Conservation (phyloP, 148 eudicot species). For the Vaccinium darrowii region DNA sequence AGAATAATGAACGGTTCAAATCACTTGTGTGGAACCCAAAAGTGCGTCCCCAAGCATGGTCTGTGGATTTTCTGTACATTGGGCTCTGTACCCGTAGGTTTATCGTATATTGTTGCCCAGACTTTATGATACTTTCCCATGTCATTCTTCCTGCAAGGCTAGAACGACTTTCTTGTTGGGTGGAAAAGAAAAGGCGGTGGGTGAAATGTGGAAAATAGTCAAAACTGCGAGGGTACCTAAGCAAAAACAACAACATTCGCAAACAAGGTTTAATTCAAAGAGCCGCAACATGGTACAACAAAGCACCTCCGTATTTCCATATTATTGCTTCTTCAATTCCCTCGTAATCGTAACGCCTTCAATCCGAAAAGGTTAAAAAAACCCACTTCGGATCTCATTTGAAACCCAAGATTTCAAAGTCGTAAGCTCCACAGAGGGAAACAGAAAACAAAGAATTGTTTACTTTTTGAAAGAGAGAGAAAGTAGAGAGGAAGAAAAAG, state of each 20-base stretch:
- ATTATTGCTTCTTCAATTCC: not conserved
- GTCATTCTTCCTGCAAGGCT: no score
- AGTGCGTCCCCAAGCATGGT: no score
- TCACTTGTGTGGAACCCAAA: no score
- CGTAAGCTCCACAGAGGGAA: not conserved
- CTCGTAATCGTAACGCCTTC: constrained; percentile 15
- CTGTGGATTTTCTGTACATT: no score
- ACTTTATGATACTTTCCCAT: no score
- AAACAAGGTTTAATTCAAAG: not conserved
- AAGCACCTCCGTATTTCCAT: not conserved
- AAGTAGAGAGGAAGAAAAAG: not conserved
- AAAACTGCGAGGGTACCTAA: not conserved
- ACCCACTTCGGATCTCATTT: not conserved
- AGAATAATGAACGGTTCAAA: no score
- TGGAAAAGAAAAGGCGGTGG: not conserved
- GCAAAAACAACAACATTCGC: constrained; percentile 9
- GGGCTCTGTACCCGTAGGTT: no score
- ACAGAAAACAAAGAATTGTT: not conserved
- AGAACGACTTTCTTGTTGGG: no score
- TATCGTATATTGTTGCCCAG: no score
- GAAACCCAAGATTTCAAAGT: not conserved
- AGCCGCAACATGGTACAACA: not conserved
- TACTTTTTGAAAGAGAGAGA: constrained; percentile 7
- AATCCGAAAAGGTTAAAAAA: not conserved
- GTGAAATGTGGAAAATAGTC: not conserved